Percentiles rank a stretch among this genome's conserved stretches.
Evolutionary conservation across 2,329 filamentous ascomycete species (phyloP).

Genomic region (Penicillium hesseltinei): DNA sequence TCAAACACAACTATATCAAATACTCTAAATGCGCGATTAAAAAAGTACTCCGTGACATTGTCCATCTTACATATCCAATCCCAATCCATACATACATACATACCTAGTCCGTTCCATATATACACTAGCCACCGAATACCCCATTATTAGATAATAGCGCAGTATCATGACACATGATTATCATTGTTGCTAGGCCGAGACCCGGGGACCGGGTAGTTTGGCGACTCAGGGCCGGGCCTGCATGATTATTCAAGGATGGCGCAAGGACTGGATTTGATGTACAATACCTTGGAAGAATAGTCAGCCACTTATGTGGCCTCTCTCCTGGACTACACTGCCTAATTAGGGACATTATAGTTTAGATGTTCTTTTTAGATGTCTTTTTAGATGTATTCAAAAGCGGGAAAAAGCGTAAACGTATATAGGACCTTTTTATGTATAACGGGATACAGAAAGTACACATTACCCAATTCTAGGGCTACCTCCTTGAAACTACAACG

Average conservation of each 20-base stretch:
- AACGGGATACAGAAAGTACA: neutral
- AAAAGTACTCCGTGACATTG: neutral
- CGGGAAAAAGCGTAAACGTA: neutral
- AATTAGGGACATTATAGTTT: too few species aligned
- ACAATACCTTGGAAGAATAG: neutral
- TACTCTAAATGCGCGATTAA: conserved; percentile 3
- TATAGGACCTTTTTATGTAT: neutral
- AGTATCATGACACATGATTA: conserved; percentile 24
- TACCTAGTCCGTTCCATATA: neutral
- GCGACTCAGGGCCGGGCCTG: neutral
- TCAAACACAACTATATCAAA: neutral
- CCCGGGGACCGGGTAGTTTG: neutral
- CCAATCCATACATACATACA: neutral
- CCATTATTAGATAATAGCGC: conserved; percentile 23
- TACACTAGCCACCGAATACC: neutral
- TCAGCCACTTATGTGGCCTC: neutral
- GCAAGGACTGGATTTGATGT: neutral
- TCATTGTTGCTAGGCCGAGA: conserved; percentile 14
- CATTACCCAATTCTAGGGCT: neutral
- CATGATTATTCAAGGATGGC: neutral
- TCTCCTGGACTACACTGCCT: too few species aligned
- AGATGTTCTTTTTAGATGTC: too few species aligned
- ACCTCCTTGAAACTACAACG: neutral
- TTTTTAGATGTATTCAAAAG: neutral
- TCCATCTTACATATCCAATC: neutral